A percentile compares a stretch with the other conserved stretches of the same genome.
Conservation (phyloP, 495 filamentous ascomycete species). For the Xylaria acuta region DNA sequence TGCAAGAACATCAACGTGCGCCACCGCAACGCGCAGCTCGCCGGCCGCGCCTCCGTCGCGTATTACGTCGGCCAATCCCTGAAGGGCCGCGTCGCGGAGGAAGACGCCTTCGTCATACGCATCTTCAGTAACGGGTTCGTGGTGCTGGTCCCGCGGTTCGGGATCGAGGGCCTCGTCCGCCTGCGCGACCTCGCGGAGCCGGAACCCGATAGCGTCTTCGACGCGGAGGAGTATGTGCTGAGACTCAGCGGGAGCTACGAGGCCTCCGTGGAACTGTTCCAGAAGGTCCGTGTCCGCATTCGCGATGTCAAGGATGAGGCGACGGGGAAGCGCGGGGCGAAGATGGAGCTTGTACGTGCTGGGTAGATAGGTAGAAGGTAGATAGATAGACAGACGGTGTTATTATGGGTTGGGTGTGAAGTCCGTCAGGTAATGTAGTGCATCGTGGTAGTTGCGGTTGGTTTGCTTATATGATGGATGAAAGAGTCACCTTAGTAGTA, state of each 20-base stretch:
- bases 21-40: slow-evolving; percentile 95
- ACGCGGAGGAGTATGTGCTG: slow-evolving; percentile 82
- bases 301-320: slow-evolving; percentile 90
- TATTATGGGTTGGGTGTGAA: too few species aligned
- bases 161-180: slow-evolving; percentile 89
- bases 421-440: not conserved
- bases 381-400: too few species aligned
- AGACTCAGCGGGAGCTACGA: slow-evolving; percentile 60
- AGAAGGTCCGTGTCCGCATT: slow-evolving; percentile 85
- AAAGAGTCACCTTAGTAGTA: too few species aligned
- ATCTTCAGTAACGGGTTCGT: slow-evolving; percentile 97
- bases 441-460: not conserved
- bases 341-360: slow-evolving; percentile 65
- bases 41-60: slow-evolving; percentile 88
- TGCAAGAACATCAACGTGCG: slow-evolving; percentile 98
- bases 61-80: slow-evolving; percentile 98
- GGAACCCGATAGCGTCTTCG: slow-evolving; percentile 78
- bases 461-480: not conserved
- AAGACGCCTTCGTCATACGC: slow-evolving; percentile 95
- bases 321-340: slow-evolving; percentile 90
- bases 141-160: slow-evolving; percentile 93
- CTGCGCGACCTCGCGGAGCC: slow-evolving; percentile 79
- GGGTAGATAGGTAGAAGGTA: not conserved
- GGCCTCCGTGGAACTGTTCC: slow-evolving; percentile 78
- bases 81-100: slow-evolving; percentile 79